Percentiles rank a stretch among this genome's conserved stretches.
These are phyloP conservation scores for Tylopilus orsonianus DNA, from an alignment of 1,284 basidiomycete species.

Conservation along the genomic window DNA sequence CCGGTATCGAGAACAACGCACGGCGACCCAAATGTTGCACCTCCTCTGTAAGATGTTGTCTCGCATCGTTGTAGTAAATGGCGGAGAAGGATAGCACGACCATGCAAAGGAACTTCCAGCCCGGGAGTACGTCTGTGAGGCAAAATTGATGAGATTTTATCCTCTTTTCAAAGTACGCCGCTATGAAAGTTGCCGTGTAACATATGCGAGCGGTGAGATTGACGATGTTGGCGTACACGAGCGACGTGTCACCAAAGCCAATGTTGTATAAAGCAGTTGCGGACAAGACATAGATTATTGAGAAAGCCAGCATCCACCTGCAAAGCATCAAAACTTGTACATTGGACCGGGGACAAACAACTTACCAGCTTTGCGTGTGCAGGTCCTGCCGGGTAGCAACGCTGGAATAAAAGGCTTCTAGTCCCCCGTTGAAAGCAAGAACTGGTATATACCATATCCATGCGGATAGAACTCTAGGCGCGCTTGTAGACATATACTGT, in stretches of 20 bases:
- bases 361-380: conserved; percentile 60
- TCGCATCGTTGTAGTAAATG: conserved; percentile 28
- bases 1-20: conserved; percentile 33
- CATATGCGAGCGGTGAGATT: conserved; percentile 61
- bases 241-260: conserved; percentile 62
- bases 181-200: conserved; percentile 46
- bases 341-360: conserved; percentile 13
- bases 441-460: conserved; percentile 88
- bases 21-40: conserved; percentile 27
- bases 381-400: conserved; percentile 67
- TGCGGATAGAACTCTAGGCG: conserved; percentile 68
- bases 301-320: conserved; percentile 72
- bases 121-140: conserved; percentile 36
- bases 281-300: conserved; percentile 55
- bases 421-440: conserved; percentile 83
- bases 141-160: conserved; percentile 20
- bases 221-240: conserved; percentile 74
- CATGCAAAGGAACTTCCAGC: conserved; percentile 32
- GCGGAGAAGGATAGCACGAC: conserved; percentile 33
- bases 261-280: conserved; percentile 51
- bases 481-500: conserved; percentile 71
- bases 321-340: conserved; percentile 1
- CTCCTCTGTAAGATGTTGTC: conserved; percentile 24
- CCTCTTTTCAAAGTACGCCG: conserved; percentile 37
- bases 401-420: conserved; percentile 87